Evolutionary conservation across 331 rosid species (phyloP), one percentile per base, ranked within the genome.

Genomic region (Quercus lobata): DNA sequence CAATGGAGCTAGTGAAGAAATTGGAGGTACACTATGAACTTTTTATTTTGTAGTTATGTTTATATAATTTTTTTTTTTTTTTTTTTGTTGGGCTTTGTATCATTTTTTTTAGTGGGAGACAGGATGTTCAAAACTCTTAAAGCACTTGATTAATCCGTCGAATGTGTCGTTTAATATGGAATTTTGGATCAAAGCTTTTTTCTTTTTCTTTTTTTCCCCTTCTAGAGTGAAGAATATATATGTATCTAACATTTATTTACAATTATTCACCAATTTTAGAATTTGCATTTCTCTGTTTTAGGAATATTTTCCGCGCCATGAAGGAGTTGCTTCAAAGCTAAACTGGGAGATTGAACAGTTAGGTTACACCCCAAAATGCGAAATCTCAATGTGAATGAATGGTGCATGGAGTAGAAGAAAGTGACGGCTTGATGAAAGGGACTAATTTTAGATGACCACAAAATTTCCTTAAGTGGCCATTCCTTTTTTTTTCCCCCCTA

Each of bases 301-400:
- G 99, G 99, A 92, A 58, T 95, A 93, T 78, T 75, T 89, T 77
- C 99, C 99, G 2, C 82, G 91, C 56, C 99, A 95, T 57, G 97
- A 95, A 83, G 89, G 88, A 84, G 97, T 91, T 79, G 97, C 97
- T 35, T 86, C 99, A 14, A 91, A 90, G 93, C 83, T 85, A 81
- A 95, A 92, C 88, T 95, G 99, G 97, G 99, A 93, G 80, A 89
- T 22, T 46, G 97, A 89, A 37, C 89, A 86, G 37, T 76, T 85
- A 56, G 86, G 86, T 65, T 84, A 85, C 83, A 73, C 91, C 22
- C 76, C 88, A 60, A 46, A 71, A 68, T 41, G 79, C 76, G 92
- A 87, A 16, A 86, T 84, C 76, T 84, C 89, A 71, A 88, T 85
- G 79, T 89, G 89, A 87, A 82, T 68, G 69, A 56, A 46, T 44